A percentile compares a stretch with the other conserved stretches of the same genome.
These are phyloP conservation scores for Metschnikowia colocasiae DNA, from an alignment of 805 yeast genomes.

Conservation along the genomic window DNA sequence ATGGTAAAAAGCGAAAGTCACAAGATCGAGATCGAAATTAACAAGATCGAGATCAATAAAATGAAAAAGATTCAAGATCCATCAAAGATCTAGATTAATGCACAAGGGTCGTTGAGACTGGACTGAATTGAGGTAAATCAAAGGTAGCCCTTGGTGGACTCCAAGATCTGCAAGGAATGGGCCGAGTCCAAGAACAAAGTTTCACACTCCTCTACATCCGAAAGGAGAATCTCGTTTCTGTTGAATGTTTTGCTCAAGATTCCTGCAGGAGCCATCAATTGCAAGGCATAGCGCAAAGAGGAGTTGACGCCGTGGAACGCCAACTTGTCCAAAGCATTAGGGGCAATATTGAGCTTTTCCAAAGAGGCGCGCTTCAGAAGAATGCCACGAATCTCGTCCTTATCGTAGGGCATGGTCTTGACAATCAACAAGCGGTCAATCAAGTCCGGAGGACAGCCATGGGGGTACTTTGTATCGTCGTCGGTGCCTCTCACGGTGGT, in stretches of 20 bases:
- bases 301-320: constrained; percentile 72
- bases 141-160: constrained; percentile 40
- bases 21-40: too few relatives aligned
- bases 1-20: too few relatives aligned
- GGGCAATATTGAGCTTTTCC: constrained; percentile 64
- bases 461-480: constrained; percentile 81
- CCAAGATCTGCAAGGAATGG: constrained; percentile 71
- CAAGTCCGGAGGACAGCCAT: constrained; percentile 94
- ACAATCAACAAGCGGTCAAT: constrained; percentile 88
- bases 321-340: constrained; percentile 70
- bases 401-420: constrained; percentile 83
- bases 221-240: constrained; percentile 60
- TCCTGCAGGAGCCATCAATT: constrained; percentile 86
- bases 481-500: constrained; percentile 88
- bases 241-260: constrained; percentile 72
- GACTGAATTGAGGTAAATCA: too few relatives aligned
- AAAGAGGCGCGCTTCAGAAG: constrained; percentile 76
- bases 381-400: constrained; percentile 77
- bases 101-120: too few relatives aligned
- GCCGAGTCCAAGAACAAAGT: constrained; percentile 79
- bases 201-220: constrained; percentile 83
- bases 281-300: constrained; percentile 88
- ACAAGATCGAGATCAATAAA: too few relatives aligned
- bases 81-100: too few relatives aligned
- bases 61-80: too few relatives aligned